Evolutionary conservation across 176 grass and related monocot species (phyloP).

Genomic region (Carex scoparia): DNA sequence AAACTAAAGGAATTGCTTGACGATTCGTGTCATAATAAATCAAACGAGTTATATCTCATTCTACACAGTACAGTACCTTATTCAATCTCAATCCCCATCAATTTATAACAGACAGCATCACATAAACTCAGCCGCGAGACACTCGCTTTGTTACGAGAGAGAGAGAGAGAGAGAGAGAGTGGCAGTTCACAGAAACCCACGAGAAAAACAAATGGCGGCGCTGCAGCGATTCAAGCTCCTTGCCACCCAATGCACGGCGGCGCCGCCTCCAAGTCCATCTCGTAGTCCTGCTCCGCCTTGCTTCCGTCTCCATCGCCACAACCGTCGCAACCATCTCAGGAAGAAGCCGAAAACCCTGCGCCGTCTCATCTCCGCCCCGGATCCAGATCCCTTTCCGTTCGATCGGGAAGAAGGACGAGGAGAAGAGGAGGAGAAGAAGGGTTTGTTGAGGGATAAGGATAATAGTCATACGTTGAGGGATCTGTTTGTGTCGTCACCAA

Average conservation of each 20-base stretch:
- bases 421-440: slow-evolving; percentile 28
- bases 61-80: no score
- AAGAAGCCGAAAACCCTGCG: neutral
- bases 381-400: neutral
- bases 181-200: neutral
- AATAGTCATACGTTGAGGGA: slow-evolving; percentile 22
- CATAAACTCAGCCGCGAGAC: neutral
- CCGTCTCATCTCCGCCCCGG: slow-evolving; percentile 11
- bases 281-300: slow-evolving; percentile 24
- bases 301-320: neutral
- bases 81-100: no score
- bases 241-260: slow-evolving; percentile 28
- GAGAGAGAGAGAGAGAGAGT: neutral
- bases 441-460: slow-evolving; percentile 12
- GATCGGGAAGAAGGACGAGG: neutral
- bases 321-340: slow-evolving; percentile 10
- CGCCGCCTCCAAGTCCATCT: slow-evolving; percentile 24
- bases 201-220: slow-evolving; percentile 25
- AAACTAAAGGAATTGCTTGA: no score
- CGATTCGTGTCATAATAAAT: no score
- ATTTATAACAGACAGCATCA: neutral
- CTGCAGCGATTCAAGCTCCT: slow-evolving; percentile 33
- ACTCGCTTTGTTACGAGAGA: neutral
- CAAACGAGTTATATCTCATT: no score
- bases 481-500: slow-evolving; percentile 28